Evolutionary conservation across 148 eudicot species (phyloP), one percentile per base, ranked within the genome.

Genomic region (Rhododendron mucronatum): DNA sequence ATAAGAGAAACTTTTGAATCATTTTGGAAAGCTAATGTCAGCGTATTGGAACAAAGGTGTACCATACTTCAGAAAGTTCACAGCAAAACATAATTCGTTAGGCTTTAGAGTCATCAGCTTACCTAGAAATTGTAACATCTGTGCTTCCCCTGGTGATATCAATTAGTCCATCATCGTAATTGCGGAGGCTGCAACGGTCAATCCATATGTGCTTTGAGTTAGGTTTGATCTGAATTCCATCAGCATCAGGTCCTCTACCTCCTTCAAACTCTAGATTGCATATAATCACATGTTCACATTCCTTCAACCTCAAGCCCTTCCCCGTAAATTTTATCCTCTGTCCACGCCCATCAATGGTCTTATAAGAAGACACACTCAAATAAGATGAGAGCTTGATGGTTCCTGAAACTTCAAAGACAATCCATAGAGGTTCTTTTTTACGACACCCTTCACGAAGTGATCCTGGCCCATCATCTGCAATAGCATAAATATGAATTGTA

Each of bases 341-440:
- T 67, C 99, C 98, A 45, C 99, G 96, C 2, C 99, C 99, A 88
- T 97, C 99, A 59, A 97, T 90, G 9, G 98, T 95, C 88, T 95
- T 97, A 76, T 91, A 90, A 79, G 98, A 97, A 44, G 99, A 93
- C 18, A 95, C 96, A 83, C 35, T 93, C 81, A 97, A 78, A 82
- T 91, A 90, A 39, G 99, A 94, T 23, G 78, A 81, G 18, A 97
- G 95, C 39, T 92, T 86, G 73, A 97, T 95, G 63, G 93, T 93
- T 53, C 99, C 99, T 6, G 98, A 95, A 45, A 97, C 91, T 80
- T 94, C 93, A 86, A 97, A 97, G 35, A 97, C 91, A 87, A 95
- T 94, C 99, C 98, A 97, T 10, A 95, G 89, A 78, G 99, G 98
- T 47, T 94, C 96, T 91, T 93, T 93, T 82, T 83, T 92, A 8